Evolutionary conservation across 2,329 filamentous ascomycete genomes (phyloP), one percentile per base, ranked within the genome.

Genomic region (Fusarium chaquense): DNA sequence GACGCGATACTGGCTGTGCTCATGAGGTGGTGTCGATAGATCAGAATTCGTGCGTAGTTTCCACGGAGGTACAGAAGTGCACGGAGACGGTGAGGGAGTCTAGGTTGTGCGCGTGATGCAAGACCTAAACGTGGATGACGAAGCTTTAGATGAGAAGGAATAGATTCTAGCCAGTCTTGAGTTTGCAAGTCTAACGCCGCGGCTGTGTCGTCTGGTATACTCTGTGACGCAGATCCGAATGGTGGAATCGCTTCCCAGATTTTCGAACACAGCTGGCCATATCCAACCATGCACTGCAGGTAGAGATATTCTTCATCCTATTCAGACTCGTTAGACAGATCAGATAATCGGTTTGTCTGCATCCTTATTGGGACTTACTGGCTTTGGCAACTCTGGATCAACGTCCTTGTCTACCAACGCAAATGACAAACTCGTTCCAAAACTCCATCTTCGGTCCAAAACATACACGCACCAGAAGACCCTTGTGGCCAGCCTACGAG

Each of bases 401-500:
- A 86, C 83, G 50, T 85, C 84, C 0, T 80, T 78, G 55, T 86
- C 83, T 13, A 83, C 78, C 6, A 86, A 77, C 0, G 81, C 81
- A 67, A 85, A 86, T 0, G 84, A 83, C 22, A 86, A 70, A 15
- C 84, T 83, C 0, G 83, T 85, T 3, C 84, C 84, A 35, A 86
- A 84, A 12, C 83, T 85, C 82, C 83, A 86, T 24, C 84, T 81
- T 1, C 83, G 81, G 51, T 86, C 84, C 1, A 86, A 78, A 0
- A 84, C 81, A 56, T 86, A 86, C 20, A 85, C 82, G 32, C 80
- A 83, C 83, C 84, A 86, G 62, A 86, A 86, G 0, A 85, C 78
- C 2, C 78, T 73, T 2, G 77, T 72, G 0, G 81, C 81, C 3
- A 76, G 55, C 1, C 75, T 71, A 0, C 79, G 77, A 3, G 76